These are phyloP conservation scores for Persicaria maculosa DNA, from an alignment of 148 eudicot genomes.

Conservation along the genomic window DNA sequence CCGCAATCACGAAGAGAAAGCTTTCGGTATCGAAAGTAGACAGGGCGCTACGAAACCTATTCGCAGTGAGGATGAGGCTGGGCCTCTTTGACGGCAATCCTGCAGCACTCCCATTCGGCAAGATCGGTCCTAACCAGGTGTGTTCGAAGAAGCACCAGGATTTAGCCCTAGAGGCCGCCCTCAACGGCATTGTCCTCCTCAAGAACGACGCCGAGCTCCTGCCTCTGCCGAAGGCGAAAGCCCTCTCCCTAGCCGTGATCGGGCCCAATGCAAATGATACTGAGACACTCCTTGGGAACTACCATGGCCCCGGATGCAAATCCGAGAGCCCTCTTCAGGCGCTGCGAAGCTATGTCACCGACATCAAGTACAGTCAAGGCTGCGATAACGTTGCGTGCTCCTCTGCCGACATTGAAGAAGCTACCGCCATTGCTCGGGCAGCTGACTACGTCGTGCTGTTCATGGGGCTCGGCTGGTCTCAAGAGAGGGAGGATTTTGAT, in stretches of 20 bases:
- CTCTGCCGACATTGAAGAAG: constrained; percentile 35
- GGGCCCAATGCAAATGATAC: constrained; percentile 68
- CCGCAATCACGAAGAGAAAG: constrained; percentile 53
- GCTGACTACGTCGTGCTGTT: constrained; percentile 67
- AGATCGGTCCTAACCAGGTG: constrained; percentile 42
- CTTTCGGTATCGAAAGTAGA: constrained; percentile 43
- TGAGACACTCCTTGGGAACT: constrained; percentile 59
- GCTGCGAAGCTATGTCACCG: constrained; percentile 35
- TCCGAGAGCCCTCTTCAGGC: constrained; percentile 41
- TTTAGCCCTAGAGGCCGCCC: constrained; percentile 75
- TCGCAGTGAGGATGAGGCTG: constrained; percentile 62
- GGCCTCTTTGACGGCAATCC: constrained; percentile 77
- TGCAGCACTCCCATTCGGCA: constrained; percentile 30
- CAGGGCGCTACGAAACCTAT: constrained; percentile 78
- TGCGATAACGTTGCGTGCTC: constrained; percentile 59
- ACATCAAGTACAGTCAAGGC: constrained; percentile 43
- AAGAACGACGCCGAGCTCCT: constrained; percentile 52
- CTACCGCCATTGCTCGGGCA: constrained; percentile 39
- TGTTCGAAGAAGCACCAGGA: constrained; percentile 45
- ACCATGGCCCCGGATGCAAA: constrained; percentile 67
- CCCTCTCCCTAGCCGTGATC: constrained; percentile 62
- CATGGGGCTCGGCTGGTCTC: constrained; percentile 70
- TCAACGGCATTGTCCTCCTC: constrained; percentile 61
- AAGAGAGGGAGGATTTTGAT: constrained; percentile 59
- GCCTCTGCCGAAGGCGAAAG: constrained; percentile 44